Conservation (phyloP, 192 early-diverging fungal species). For the Tieghemiomyces parasiticus region DNA sequence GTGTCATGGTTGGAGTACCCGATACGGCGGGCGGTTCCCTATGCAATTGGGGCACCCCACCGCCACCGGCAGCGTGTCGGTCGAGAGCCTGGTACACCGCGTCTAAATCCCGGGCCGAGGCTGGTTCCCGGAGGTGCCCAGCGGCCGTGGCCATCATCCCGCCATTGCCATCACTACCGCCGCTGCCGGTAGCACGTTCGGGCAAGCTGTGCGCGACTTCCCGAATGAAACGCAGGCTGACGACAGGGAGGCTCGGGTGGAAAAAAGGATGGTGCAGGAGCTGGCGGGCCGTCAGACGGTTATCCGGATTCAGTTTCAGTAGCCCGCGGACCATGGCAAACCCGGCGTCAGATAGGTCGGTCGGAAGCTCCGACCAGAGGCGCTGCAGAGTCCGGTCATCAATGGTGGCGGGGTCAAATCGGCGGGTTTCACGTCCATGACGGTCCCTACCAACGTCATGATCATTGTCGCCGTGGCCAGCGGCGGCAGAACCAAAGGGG, state of each 20-base stretch:
- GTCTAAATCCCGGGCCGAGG: neutral
- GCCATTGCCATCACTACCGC: no score
- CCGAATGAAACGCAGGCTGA: neutral
- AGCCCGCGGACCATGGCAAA: conserved; percentile 35
- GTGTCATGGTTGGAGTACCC: neutral
- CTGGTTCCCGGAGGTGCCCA: conserved; percentile 1
- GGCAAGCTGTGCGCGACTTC: conserved; percentile 11
- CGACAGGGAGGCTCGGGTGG: conserved; percentile 14
- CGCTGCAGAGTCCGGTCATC: conserved; percentile 1
- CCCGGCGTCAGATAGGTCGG: conserved; percentile 31
- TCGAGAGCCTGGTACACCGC: conserved; percentile 5
- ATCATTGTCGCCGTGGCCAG: neutral
- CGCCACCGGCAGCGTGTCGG: neutral
- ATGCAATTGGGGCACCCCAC: conserved; percentile 1
- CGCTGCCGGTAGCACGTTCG: neutral
- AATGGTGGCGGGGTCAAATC: neutral
- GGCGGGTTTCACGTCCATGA: no score
- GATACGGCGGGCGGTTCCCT: conserved; percentile 9
- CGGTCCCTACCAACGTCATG: neutral
- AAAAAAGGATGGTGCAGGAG: conserved; percentile 43
- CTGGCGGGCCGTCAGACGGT: conserved; percentile 28
- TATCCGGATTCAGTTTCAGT: conserved; percentile 39
- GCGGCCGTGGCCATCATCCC: neutral
- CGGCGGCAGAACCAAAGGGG: conserved; percentile 38
- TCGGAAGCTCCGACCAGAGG: conserved; percentile 25